Percentiles rank a stretch among this genome's conserved stretches.
These are phyloP conservation scores for Aspergillus ostianus DNA, from an alignment of 495 filamentous ascomycete species.

Conservation along the genomic window DNA sequence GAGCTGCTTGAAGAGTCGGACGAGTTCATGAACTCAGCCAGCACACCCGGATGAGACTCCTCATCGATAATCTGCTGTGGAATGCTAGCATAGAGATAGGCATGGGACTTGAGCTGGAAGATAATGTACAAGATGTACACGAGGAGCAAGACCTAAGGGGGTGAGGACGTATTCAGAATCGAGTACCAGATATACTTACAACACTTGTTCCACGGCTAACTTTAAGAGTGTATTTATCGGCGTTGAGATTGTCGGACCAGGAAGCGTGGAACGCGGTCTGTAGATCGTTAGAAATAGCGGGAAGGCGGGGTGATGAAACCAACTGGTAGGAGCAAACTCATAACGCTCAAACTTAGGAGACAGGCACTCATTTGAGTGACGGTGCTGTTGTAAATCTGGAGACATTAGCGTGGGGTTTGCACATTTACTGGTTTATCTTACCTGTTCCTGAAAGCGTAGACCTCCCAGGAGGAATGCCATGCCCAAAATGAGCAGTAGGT, in stretches of 20 bases:
- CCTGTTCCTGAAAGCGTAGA: constrained; percentile 83
- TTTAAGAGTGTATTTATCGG: constrained; percentile 69
- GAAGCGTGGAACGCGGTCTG: constrained; percentile 91
- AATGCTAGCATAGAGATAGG: constrained; percentile 87
- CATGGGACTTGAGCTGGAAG: constrained; percentile 89
- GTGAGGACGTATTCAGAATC: not conserved
- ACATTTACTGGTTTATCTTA: constrained; percentile 25
- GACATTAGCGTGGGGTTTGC: not conserved
- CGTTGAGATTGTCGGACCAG: constrained; percentile 58
- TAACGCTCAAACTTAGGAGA: constrained; percentile 83
- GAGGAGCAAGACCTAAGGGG: constrained; percentile 63
- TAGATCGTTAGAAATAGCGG: not conserved
- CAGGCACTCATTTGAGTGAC: constrained; percentile 95
- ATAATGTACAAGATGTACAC: constrained; percentile 83
- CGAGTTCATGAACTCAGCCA: constrained; percentile 75
- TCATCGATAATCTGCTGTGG: constrained; percentile 88
- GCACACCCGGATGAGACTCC: constrained; percentile 77
- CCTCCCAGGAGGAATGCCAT: constrained; percentile 89
- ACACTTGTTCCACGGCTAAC: constrained; percentile 89
- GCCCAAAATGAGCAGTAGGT: constrained; percentile 82
- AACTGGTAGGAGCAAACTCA: constrained; percentile 76
- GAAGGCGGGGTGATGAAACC: constrained; percentile 13
- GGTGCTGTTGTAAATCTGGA: constrained; percentile 85
- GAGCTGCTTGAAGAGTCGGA: constrained; percentile 64
- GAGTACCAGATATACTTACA: constrained; percentile 41